These are phyloP conservation scores for Dendrothele bispora DNA, from an alignment of 768 basidiomycete species.

Conservation along the genomic window DNA sequence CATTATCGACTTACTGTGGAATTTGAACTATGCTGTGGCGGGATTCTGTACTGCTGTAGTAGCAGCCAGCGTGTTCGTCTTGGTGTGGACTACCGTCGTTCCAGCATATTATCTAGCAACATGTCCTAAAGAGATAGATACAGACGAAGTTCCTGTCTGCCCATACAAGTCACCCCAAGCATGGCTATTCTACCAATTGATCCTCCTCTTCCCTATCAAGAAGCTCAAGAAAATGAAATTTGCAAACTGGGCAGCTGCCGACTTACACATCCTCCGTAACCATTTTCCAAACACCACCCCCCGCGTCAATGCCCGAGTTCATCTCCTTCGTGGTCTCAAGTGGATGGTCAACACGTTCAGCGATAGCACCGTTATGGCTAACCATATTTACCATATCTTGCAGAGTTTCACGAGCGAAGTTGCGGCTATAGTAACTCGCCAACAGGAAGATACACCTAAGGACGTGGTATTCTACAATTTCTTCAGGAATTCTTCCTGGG, in stretches of 20 bases:
- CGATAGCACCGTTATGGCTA: conserved; percentile 6
- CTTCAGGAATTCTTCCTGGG: conserved; percentile 6
- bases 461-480: conserved; percentile 5
- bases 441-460: background rate
- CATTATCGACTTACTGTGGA: conserved; percentile 27
- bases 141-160: conserved; percentile 16
- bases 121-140: background rate
- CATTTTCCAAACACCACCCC: background rate
- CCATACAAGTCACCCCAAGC: conserved; percentile 28
- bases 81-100: conserved; percentile 21
- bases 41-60: conserved; percentile 17
- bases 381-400: conserved; percentile 7
- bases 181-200: conserved; percentile 19
- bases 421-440: conserved; percentile 1
- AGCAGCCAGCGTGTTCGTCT: conserved; percentile 17
- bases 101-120: conserved; percentile 20
- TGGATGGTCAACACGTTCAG: conserved; percentile 8
- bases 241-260: conserved; percentile 2
- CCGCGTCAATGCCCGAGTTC: background rate
- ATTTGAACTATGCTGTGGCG: conserved; percentile 19
- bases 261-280: conserved; percentile 4
- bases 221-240: background rate
- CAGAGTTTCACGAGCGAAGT: conserved; percentile 1
- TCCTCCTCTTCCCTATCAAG: background rate
- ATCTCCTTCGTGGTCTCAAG: conserved; percentile 1